phyloP scores from a whole-genome alignment of 23 red algal genomes.

The Rhodosorus marinus region DNA sequence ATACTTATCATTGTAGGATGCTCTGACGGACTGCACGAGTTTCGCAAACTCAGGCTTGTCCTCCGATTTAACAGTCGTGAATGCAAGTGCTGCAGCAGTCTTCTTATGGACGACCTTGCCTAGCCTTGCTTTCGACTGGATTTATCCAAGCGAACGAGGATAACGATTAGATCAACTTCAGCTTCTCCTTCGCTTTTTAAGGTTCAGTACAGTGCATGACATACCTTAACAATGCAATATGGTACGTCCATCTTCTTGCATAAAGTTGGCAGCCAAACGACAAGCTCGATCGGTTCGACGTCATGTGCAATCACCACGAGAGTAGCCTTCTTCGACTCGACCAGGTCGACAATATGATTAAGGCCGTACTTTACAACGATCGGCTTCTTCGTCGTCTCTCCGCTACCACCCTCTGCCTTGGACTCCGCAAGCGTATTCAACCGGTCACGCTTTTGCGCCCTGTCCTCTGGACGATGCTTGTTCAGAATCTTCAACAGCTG shows the following conservation, averaged over 20 bases:
- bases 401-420: slow-evolving; percentile 34
- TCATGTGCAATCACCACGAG: slow-evolving; percentile 96
- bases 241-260: slow-evolving; percentile 98
- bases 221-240: slow-evolving; percentile 84
- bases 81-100: slow-evolving; percentile 50
- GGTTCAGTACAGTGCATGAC: no score
- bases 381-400: slow-evolving; percentile 66
- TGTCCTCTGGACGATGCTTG: slow-evolving; percentile 80
- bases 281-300: slow-evolving; percentile 88
- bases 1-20: slow-evolving; percentile 75
- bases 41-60: slow-evolving; percentile 89
- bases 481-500: slow-evolving; percentile 62
- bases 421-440: slow-evolving; percentile 40
- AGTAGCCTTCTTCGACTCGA: slow-evolving; percentile 77
- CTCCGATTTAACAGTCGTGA: slow-evolving; percentile 51
- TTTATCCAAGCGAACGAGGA: no score
- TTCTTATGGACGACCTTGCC: slow-evolving; percentile 58
- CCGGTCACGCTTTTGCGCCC: slow-evolving; percentile 60
- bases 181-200: no score
- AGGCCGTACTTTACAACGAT: slow-evolving; percentile 77
- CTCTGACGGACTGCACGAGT: slow-evolving; percentile 39
- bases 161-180: no score
- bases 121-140: slow-evolving; percentile 53
- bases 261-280: slow-evolving; percentile 84
- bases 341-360: slow-evolving; percentile 85